Conservation (phyloP, 169 alveolate species). For the Cryptosporidium sp. region DNA sequence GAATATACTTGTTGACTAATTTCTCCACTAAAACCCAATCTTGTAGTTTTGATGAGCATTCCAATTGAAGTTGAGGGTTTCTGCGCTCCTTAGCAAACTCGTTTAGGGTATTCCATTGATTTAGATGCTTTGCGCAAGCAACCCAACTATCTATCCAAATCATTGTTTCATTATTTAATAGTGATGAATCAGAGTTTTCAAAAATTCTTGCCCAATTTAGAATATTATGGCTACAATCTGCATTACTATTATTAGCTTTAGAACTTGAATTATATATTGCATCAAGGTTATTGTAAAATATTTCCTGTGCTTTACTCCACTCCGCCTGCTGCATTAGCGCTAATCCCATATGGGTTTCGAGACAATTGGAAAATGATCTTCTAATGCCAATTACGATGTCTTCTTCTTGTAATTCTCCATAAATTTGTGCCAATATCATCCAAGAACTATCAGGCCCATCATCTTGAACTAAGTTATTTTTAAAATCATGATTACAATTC, state of each 20-base stretch:
- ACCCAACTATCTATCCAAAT: conserved; percentile 84
- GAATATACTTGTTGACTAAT: conserved; percentile 77
- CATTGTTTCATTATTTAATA: conserved; percentile 71
- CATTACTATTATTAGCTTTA: not conserved
- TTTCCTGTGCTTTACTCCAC: conserved; percentile 75
- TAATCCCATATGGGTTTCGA: conserved; percentile 65
- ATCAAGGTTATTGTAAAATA: conserved; percentile 50
- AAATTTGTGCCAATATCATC: conserved; percentile 65
- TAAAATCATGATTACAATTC: not conserved
- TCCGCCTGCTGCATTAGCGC: conserved; percentile 76
- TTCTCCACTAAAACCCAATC: conserved; percentile 80
- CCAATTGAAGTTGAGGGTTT: conserved; percentile 77
- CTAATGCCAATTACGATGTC: conserved; percentile 70
- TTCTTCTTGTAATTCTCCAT: conserved; percentile 65
- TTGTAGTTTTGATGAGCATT: conserved; percentile 79
- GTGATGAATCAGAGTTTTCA: not conserved
- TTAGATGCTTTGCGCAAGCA: conserved; percentile 80
- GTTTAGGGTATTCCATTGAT: conserved; percentile 82
- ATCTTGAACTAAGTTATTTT: not conserved
- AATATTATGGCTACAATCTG: not conserved
- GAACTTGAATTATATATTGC: not conserved
- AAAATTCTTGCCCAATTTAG: not conserved
- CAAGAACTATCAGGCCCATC: conserved; percentile 31
- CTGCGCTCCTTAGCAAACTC: conserved; percentile 82
- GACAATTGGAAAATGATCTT: conserved; percentile 50